Evolutionary conservation across 768 basidiomycete genomes (phyloP).

Genomic region (Symmetrospora coprosmae): DNA sequence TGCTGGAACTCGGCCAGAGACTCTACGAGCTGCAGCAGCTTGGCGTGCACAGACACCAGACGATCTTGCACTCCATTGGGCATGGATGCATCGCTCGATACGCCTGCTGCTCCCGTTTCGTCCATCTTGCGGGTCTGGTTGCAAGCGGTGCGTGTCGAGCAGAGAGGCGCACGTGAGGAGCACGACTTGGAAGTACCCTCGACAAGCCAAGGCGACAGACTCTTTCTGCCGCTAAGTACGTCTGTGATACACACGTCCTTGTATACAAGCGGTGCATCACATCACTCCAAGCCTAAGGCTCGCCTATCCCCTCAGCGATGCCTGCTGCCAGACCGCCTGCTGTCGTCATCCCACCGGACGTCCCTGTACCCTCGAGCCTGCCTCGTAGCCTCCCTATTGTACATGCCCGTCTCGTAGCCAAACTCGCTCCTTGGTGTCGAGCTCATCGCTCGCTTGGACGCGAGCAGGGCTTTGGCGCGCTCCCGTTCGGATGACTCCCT

Average conservation of each 20-base stretch:
- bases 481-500: slow-evolving; percentile 8
- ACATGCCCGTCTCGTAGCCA: slow-evolving; percentile 20
- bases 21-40: slow-evolving; percentile 20
- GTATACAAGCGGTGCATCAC: too few relatives aligned
- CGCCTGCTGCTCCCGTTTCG: neutral
- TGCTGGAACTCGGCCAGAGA: slow-evolving; percentile 1
- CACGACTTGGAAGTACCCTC: too few relatives aligned
- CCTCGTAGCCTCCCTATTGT: slow-evolving; percentile 8
- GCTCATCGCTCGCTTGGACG: neutral
- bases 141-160: neutral
- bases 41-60: slow-evolving; percentile 18
- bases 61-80: slow-evolving; percentile 4
- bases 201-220: too few relatives aligned
- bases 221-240: too few relatives aligned
- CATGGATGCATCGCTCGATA: neutral
- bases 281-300: too few relatives aligned
- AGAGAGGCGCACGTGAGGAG: neutral
- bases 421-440: slow-evolving; percentile 10
- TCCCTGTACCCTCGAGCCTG: neutral
- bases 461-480: slow-evolving; percentile 12
- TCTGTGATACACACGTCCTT: too few relatives aligned
- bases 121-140: neutral
- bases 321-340: too few relatives aligned
- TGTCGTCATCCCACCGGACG: neutral
- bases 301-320: too few relatives aligned